Conservation (phyloP, 1,284 basidiomycete genomes). For the Ceraceosorus guamensis region DNA sequence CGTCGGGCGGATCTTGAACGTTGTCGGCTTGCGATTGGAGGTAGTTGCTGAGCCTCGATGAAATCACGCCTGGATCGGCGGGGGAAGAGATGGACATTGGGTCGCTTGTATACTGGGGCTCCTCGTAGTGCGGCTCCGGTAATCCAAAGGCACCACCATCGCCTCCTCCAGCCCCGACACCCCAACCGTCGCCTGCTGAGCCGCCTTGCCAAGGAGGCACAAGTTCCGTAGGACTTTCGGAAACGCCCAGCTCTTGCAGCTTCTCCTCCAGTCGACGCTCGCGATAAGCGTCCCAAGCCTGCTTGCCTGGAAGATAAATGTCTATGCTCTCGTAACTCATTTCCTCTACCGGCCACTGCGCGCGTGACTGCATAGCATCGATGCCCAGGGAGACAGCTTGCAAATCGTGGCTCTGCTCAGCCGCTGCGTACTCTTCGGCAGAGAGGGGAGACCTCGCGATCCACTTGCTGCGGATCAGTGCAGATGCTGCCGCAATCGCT, state of each 20-base stretch:
- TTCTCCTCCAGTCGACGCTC: constrained; percentile 21
- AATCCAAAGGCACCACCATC: neutral
- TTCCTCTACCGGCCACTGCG: constrained; percentile 20
- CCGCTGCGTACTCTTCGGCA: constrained; percentile 2
- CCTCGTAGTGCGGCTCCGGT: neutral
- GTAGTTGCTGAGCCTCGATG: constrained; percentile 26
- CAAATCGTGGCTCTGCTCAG: too few species aligned
- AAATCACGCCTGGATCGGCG: constrained; percentile 25
- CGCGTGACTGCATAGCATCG: constrained; percentile 15
- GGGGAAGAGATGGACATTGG: constrained; percentile 30
- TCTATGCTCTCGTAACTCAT: constrained; percentile 36
- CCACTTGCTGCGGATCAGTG: constrained; percentile 17
- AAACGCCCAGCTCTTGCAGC: constrained; percentile 11
- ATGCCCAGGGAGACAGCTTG: too few species aligned
- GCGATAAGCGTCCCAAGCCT: constrained; percentile 33
- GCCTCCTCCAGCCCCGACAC: neutral
- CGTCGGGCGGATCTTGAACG: neutral
- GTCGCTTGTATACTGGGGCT: too few species aligned
- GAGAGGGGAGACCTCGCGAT: constrained; percentile 11
- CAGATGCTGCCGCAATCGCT: constrained; percentile 5
- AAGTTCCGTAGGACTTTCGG: neutral
- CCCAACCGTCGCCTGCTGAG: neutral
- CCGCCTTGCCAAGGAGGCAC: neutral
- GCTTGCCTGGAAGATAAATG: constrained; percentile 38
- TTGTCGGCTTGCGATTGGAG: constrained; percentile 21